Percentiles rank a stretch among this genome's conserved stretches.
Conservation (phyloP, 176 grass and related monocot genomes). For the Oryza nivara region DNA sequence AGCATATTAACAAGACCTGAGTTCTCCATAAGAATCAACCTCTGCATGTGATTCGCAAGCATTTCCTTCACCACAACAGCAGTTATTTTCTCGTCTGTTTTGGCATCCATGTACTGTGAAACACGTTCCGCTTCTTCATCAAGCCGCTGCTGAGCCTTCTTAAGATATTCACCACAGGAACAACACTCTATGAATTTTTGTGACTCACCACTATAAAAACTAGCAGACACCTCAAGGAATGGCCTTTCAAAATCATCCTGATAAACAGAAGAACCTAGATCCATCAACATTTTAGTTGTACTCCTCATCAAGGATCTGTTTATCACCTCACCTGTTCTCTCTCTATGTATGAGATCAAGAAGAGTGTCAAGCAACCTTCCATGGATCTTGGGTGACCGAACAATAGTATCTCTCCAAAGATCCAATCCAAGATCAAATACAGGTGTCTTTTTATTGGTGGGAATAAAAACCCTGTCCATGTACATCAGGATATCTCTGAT, state of each 20-base stretch:
- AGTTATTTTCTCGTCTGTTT: conserved; percentile 72
- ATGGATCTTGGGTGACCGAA: conserved; percentile 56
- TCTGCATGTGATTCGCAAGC: conserved; percentile 79
- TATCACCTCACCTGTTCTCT: conserved; percentile 76
- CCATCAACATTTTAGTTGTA: conserved; percentile 83
- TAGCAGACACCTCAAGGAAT: conserved; percentile 75
- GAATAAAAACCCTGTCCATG: conserved; percentile 79
- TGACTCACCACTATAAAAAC: conserved; percentile 77
- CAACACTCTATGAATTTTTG: conserved; percentile 78
- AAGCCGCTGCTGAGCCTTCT: conserved; percentile 73
- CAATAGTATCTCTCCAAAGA: conserved; percentile 78
- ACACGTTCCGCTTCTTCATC: conserved; percentile 77
- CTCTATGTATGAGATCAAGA: conserved; percentile 68
- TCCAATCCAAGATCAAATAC: conserved; percentile 80
- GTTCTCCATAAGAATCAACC: conserved; percentile 77
- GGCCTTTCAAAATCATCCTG: conserved; percentile 86
- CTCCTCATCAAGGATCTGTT: conserved; percentile 79
- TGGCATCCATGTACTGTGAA: conserved; percentile 65
- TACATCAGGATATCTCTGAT: conserved; percentile 90
- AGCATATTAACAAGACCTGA: conserved; percentile 87
- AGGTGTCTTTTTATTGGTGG: conserved; percentile 55
- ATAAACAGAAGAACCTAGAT: conserved; percentile 72
- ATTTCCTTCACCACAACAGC: conserved; percentile 76
- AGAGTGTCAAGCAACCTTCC: conserved; percentile 60
- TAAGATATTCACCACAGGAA: conserved; percentile 85